phyloP scores from a whole-genome alignment of 2,329 filamentous ascomycete genomes.

The Rhinocladiella mackenziei region DNA sequence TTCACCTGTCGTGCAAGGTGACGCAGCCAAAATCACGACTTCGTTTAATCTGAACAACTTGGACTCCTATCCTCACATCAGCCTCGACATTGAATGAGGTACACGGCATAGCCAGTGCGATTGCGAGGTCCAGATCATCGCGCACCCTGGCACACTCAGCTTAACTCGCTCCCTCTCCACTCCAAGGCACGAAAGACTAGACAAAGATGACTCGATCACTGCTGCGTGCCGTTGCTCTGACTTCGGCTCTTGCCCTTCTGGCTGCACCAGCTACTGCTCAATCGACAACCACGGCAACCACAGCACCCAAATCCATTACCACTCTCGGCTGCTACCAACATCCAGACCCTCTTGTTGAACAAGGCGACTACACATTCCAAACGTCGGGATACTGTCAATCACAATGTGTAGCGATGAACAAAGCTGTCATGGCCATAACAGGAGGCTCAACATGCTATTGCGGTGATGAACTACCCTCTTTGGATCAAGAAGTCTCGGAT shows the following conservation, averaged over 20 bases:
- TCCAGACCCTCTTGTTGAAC: conserved; percentile 45
- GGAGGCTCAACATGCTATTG: conserved; percentile 66
- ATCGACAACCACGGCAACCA: conserved; percentile 14
- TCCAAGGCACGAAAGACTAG: no score
- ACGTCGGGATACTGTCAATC: conserved; percentile 54
- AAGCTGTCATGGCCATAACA: conserved; percentile 59
- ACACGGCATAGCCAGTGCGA: not conserved
- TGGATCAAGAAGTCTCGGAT: conserved; percentile 52
- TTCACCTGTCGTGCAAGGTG: conserved; percentile 7
- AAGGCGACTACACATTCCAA: conserved; percentile 51
- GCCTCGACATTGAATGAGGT: conserved; percentile 1
- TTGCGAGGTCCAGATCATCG: not conserved
- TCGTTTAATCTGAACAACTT: conserved; percentile 4
- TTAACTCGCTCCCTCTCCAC: no score
- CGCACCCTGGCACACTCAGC: no score
- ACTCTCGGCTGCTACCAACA: conserved; percentile 44
- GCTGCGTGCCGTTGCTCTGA: conserved; percentile 15
- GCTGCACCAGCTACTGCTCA: conserved; percentile 20
- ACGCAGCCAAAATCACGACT: conserved; percentile 5
- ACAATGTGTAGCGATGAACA: conserved; percentile 48
- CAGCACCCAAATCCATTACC: conserved; percentile 18
- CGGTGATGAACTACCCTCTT: conserved; percentile 63
- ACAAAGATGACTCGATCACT: conserved; percentile 23
- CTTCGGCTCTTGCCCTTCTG: conserved; percentile 15
- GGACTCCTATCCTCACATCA: not conserved